Conservation (phyloP, 805 yeast species). For the Candida ponderosae region DNA sequence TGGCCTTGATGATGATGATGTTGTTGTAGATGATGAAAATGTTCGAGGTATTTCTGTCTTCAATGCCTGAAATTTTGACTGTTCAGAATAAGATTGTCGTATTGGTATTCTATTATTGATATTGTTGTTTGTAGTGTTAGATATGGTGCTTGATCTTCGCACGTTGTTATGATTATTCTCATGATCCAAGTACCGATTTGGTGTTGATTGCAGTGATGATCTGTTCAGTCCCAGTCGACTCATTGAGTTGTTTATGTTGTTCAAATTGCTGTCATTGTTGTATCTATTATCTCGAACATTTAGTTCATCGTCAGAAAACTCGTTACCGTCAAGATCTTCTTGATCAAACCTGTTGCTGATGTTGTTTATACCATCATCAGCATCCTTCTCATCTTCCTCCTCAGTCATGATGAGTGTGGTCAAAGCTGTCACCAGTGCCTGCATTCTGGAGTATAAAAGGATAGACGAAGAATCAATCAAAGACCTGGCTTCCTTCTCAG, state of each 20-base stretch:
- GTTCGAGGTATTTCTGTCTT: background rate
- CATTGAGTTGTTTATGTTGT: too few relatives aligned
- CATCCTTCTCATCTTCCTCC: conserved; percentile 9
- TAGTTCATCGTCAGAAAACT: conserved; percentile 3
- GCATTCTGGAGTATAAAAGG: conserved; percentile 23
- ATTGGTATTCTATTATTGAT: too few relatives aligned
- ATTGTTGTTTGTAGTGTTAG: too few relatives aligned
- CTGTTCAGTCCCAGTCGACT: too few relatives aligned
- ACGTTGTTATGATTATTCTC: too few relatives aligned
- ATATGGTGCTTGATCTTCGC: too few relatives aligned
- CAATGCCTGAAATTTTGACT: too few relatives aligned
- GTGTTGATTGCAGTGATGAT: too few relatives aligned
- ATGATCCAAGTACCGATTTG: too few relatives aligned
- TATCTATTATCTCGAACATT: background rate
- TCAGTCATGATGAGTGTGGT: conserved; percentile 24
- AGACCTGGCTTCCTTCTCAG: conserved; percentile 5
- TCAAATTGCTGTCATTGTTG: background rate
- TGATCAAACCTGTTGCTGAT: background rate
- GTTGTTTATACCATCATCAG: conserved; percentile 1
- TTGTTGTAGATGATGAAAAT: too few relatives aligned
- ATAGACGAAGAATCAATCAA: conserved; percentile 21
- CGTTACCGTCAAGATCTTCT: conserved; percentile 3
- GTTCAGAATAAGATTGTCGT: too few relatives aligned
- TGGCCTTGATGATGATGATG: too few relatives aligned
- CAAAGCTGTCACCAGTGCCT: conserved; percentile 22